These are phyloP conservation scores for Candida dendrica DNA, from an alignment of 805 yeast species.

Conservation along the genomic window DNA sequence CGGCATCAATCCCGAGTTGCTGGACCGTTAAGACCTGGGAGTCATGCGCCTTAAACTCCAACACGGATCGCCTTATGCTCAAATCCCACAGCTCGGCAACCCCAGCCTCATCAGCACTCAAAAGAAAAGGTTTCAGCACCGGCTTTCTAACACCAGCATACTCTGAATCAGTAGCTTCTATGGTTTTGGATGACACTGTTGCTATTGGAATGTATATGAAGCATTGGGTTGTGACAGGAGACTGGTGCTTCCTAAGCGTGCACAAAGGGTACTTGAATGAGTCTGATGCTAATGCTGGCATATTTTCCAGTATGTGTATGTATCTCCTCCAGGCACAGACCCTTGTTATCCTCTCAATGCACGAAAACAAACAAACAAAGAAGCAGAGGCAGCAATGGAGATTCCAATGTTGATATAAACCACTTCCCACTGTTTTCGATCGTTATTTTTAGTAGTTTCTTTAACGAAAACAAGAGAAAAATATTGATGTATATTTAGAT, in stretches of 20 bases:
- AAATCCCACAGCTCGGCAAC: constrained; percentile 62
- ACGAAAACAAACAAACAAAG: too few species aligned
- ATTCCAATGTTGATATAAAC: too few species aligned
- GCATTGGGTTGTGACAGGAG: constrained; percentile 8
- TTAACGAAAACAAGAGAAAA: too few species aligned
- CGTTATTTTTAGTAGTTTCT: too few species aligned
- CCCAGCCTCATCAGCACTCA: constrained; percentile 59
- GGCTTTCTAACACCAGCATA: neutral
- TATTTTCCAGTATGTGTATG: too few species aligned
- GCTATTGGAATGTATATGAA: constrained; percentile 7
- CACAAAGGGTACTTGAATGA: constrained; percentile 5
- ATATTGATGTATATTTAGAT: too few species aligned
- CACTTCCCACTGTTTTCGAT: too few species aligned
- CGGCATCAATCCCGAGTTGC: constrained; percentile 30
- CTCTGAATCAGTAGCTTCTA: neutral
- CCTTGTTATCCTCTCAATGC: too few species aligned
- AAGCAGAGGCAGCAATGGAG: too few species aligned
- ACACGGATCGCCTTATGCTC: constrained; percentile 44
- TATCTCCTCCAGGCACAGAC: too few species aligned
- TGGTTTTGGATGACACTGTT: neutral
- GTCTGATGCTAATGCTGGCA: neutral
- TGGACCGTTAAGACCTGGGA: constrained; percentile 41
- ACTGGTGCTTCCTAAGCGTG: constrained; percentile 12
- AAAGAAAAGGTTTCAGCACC: constrained; percentile 27
- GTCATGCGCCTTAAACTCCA: constrained; percentile 55